Base-by-base conservation (phyloP, 2,329 filamentous ascomycete genomes). In the Exutisphaerella laricina region DNA sequence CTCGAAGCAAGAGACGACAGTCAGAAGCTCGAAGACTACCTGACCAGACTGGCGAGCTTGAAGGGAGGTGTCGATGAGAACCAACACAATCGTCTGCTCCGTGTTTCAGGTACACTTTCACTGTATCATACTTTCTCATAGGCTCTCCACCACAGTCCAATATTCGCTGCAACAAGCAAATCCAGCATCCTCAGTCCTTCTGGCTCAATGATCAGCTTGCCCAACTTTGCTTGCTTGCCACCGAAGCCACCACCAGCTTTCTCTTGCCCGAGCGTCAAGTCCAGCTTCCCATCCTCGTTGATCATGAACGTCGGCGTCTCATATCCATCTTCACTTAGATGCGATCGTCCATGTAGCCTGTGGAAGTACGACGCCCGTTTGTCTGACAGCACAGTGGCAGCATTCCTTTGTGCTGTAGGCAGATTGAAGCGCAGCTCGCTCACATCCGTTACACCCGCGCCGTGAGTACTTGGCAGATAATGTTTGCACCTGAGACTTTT, bases 111-210 rank as follows among this genome's bases (percentile, higher is more conserved):
- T n/a, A n/a, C n/a, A n/a, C n/a, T n/a, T n/a, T n/a, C n/a, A n/a
- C n/a, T n/a, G 5, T 25, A 20, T 52, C 45, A 51, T 7, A 44
- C 45, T 41, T 50, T 56, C 40, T 87, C 84, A 77, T 88, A 96
- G 3, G 85, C 80, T 56, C 82, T 81, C 89, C 90, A 97, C 87
- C 89, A 98, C 12, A 97, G 70, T 1, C 85, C 88, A 67, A 98
- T 78, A 60, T 95, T 96, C 8, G 88, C 85, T 3, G 90, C 87
- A 14, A 98, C 87, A 0, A 94, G 72, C 45, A 98, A 65, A 70
- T 98, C 92, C 57, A 97, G 66, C 90, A 98, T 97, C 70, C 94
- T 94, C 52, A 94, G 68, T 0, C 92, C 92, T 58, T 94, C 89
- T 43, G 90, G 81, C 55, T 88, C 79, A 26, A 98, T 76, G 39